Conservation (phyloP, 108 stramenopile genomes). For the Stephanodiscus triporus region DNA sequence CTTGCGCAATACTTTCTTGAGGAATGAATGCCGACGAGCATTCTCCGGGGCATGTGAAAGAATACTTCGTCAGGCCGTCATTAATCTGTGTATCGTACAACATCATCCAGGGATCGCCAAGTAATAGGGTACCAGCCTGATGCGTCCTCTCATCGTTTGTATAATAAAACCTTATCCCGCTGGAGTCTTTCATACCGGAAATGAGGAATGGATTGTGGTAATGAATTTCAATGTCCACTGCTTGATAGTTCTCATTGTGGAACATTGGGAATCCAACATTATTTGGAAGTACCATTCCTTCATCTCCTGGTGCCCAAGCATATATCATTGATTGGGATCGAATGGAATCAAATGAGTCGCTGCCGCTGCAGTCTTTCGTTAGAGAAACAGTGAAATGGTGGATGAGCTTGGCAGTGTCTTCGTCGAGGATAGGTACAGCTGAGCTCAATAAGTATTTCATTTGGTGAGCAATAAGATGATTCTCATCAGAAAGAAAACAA, state of each 20-base stretch:
- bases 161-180: constrained; percentile 61
- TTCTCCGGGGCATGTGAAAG: constrained; percentile 48
- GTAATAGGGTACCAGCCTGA: constrained; percentile 44
- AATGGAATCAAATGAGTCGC: too few relatives aligned
- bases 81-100: constrained; percentile 35
- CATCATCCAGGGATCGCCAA: constrained; percentile 55
- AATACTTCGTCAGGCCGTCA: constrained; percentile 42
- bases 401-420: constrained; percentile 26
- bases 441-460: too few relatives aligned
- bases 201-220: constrained; percentile 57
- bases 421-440: constrained; percentile 13
- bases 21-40: constrained; percentile 38
- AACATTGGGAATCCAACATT: constrained; percentile 55
- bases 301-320: constrained; percentile 61
- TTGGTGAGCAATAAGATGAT: too few relatives aligned
- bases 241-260: constrained; percentile 34
- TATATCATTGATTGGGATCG: constrained; percentile 31
- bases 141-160: constrained; percentile 40
- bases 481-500: neutral
- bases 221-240: constrained; percentile 35
- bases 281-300: constrained; percentile 34
- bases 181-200: constrained; percentile 44
- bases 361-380: constrained; percentile 4
- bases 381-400: constrained; percentile 51
- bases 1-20: too few relatives aligned